These are phyloP conservation scores for Fomitopsis pinicola DNA, from an alignment of 1,284 basidiomycete genomes.

Conservation along the genomic window DNA sequence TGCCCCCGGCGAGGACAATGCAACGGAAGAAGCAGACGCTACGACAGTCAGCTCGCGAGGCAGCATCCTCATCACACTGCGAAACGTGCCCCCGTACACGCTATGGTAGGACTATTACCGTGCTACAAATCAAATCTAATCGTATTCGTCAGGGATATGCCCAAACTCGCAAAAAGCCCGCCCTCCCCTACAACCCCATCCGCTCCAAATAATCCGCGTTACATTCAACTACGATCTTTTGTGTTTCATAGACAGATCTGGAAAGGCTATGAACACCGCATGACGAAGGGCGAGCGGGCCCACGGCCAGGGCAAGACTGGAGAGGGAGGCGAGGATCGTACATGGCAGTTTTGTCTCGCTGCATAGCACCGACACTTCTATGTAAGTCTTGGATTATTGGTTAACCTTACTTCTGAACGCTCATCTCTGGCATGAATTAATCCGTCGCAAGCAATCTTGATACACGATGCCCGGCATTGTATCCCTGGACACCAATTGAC, in stretches of 20 bases:
- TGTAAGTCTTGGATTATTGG: no score
- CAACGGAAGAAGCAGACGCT: conserved; percentile 1
- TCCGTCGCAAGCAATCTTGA: no score
- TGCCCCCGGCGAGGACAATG: conserved; percentile 25
- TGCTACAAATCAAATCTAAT: background rate
- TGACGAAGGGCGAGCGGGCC: conserved; percentile 82
- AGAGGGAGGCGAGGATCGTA: conserved; percentile 70
- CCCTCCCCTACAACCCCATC: conserved; percentile 42
- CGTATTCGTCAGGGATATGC: conserved; percentile 56
- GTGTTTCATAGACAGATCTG: conserved; percentile 71
- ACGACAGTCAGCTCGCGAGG: conserved; percentile 34
- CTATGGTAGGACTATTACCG: conserved; percentile 55
- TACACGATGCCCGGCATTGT: no score
- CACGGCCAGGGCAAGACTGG: conserved; percentile 64
- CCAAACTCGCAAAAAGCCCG: conserved; percentile 76
- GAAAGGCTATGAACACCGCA: conserved; percentile 85
- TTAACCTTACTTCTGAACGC: no score
- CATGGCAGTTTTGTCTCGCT: conserved; percentile 70
- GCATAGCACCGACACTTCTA: no score
- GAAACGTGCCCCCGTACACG: conserved; percentile 87
- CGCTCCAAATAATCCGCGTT: conserved; percentile 57
- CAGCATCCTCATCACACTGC: conserved; percentile 83
- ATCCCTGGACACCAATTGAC: no score
- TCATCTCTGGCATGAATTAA: no score
- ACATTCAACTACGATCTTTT: conserved; percentile 78